Conservation (phyloP, 306 rosid genomes). For the Lotus japonicus region DNA sequence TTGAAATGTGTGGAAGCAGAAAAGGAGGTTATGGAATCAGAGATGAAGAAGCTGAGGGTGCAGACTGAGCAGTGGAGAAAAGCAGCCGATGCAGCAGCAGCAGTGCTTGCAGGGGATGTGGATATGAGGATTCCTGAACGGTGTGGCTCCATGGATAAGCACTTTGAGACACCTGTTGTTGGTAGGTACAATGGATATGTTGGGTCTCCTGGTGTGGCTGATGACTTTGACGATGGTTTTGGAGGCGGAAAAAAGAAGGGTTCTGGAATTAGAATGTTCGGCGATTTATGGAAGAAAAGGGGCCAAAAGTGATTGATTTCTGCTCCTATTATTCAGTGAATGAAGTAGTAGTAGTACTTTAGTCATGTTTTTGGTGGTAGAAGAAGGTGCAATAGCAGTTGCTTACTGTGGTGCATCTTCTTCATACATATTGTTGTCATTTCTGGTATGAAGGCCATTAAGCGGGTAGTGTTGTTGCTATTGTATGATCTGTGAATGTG, state of each 20-base stretch:
- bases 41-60: constrained; percentile 78
- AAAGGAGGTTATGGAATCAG: constrained; percentile 56
- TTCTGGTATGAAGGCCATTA: constrained; percentile 20
- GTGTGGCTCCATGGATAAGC: constrained; percentile 87
- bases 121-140: constrained; percentile 69
- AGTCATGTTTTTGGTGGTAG: constrained; percentile 19
- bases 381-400: constrained; percentile 33
- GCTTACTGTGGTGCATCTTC: constrained; percentile 38
- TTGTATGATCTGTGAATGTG: constrained; percentile 25
- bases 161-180: constrained; percentile 56
- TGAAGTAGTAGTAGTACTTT: no score
- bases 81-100: constrained; percentile 94
- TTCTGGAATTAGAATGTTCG: constrained; percentile 75
- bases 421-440: constrained; percentile 16
- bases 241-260: constrained; percentile 68
- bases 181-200: constrained; percentile 61
- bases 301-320: constrained; percentile 54
- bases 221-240: constrained; percentile 60
- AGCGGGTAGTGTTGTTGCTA: not conserved
- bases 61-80: constrained; percentile 90
- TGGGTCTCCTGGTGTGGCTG: constrained; percentile 59
- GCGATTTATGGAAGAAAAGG: constrained; percentile 82
- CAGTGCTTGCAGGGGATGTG: constrained; percentile 63
- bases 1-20: constrained; percentile 47
- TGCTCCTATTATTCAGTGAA: no score